These are phyloP conservation scores for Takashimella tepidaria DNA, from an alignment of 1,284 basidiomycete species.

Conservation along the genomic window DNA sequence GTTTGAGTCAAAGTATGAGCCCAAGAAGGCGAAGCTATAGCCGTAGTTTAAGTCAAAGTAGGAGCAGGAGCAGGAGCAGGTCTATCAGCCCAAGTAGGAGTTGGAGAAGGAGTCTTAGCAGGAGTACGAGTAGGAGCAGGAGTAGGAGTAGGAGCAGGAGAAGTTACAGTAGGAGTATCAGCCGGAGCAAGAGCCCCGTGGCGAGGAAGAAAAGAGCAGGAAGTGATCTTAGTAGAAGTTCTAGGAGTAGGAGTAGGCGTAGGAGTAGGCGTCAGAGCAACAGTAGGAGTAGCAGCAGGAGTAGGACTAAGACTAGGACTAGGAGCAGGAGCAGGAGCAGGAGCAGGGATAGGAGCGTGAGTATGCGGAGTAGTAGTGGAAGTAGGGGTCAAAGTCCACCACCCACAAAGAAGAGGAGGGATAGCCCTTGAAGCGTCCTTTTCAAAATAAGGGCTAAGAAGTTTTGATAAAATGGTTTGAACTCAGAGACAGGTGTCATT, in stretches of 20 bases:
- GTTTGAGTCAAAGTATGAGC: background rate
- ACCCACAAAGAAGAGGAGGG: background rate
- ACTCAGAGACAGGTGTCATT: too few relatives aligned
- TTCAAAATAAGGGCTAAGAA: too few relatives aligned
- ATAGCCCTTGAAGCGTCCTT: background rate
- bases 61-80: background rate
- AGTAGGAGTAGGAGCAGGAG: background rate
- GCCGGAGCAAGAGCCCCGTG: background rate
- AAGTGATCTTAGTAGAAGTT: background rate
- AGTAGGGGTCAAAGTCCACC: background rate
- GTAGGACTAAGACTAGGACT: background rate
- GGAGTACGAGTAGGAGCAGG: background rate
- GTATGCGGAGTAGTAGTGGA: slow-evolving; percentile 9
- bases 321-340: slow-evolving; percentile 1
- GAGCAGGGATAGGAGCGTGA: slow-evolving; percentile 4
- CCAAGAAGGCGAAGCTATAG: background rate
- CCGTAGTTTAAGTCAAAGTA: background rate
- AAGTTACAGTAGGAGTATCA: background rate
- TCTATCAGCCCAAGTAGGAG: background rate
- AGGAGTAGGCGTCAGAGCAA: background rate
- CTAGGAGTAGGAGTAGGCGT: background rate
- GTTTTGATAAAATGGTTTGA: too few relatives aligned
- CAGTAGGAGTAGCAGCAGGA: background rate
- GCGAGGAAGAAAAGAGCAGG: background rate
- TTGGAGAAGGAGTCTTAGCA: background rate